Evolutionary conservation across 495 filamentous ascomycete genomes (phyloP).

Genomic region (Immersiella caudata): DNA sequence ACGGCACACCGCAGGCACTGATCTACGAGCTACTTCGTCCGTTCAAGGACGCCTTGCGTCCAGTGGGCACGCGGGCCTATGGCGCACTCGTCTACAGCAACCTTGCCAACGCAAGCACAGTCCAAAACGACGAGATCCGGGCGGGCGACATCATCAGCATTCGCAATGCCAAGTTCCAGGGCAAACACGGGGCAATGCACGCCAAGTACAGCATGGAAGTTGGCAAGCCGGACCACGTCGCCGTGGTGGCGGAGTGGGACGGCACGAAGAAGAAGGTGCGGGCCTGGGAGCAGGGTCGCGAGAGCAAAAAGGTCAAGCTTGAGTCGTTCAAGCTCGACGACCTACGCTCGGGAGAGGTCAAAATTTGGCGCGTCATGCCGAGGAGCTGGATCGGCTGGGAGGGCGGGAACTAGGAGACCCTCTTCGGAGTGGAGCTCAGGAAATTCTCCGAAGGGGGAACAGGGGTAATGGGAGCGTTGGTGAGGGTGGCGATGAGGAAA

Average conservation of each 20-base stretch:
- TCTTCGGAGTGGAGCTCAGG: constrained; percentile 15
- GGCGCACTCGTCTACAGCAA: constrained; percentile 93
- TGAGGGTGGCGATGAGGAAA: not conserved
- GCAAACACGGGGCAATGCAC: constrained; percentile 92
- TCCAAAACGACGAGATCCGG: constrained; percentile 91
- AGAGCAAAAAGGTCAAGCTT: constrained; percentile 90
- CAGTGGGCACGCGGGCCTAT: constrained; percentile 84
- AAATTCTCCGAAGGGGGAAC: not conserved
- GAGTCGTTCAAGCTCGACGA: constrained; percentile 95
- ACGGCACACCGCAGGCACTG: constrained; percentile 76
- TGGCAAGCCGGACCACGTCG: constrained; percentile 91
- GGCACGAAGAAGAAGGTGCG: constrained; percentile 97
- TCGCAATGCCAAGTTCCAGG: constrained; percentile 93
- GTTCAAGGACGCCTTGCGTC: constrained; percentile 71
- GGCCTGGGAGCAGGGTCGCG: constrained; percentile 92
- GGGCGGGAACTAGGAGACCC: constrained; percentile 32
- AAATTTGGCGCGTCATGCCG: constrained; percentile 95
- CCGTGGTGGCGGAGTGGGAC: constrained; percentile 97
- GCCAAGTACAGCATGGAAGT: constrained; percentile 89
- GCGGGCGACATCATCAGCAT: constrained; percentile 92
- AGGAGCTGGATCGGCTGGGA: constrained; percentile 92
- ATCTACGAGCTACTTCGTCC: constrained; percentile 76
- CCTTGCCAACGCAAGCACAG: constrained; percentile 86
- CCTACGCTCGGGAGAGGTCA: constrained; percentile 89
- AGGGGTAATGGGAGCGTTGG: constrained; percentile 8